Percentiles rank a stretch among this genome's conserved stretches.
Conservation (phyloP, 2,329 filamentous ascomycete species). For the Calonectria pseudoreteaudii region DNA sequence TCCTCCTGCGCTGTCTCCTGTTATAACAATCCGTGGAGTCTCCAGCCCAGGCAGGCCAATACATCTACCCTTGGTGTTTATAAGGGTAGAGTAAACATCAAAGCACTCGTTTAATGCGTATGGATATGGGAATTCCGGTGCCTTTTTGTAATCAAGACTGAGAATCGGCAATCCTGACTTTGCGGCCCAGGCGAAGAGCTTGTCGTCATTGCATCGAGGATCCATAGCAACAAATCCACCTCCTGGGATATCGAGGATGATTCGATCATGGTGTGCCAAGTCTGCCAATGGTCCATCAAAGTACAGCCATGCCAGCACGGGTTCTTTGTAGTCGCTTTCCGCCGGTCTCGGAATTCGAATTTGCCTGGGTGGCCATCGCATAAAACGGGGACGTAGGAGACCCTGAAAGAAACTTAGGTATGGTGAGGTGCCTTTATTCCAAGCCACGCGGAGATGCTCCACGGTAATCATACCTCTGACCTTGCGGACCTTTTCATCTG, state of each 20-base stretch:
- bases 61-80: slow-evolving; percentile 55
- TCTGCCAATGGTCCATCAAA: slow-evolving; percentile 89
- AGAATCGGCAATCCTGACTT: slow-evolving; percentile 89
- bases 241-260: slow-evolving; percentile 91
- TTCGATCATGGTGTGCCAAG: slow-evolving; percentile 78
- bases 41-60: slow-evolving; percentile 56
- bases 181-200: slow-evolving; percentile 90
- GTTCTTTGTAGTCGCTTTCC: slow-evolving; percentile 84
- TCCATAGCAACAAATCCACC: slow-evolving; percentile 98
- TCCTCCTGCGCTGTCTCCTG: slow-evolving; percentile 62
- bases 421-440: slow-evolving; percentile 94
- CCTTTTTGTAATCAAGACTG: slow-evolving; percentile 83
- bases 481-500: slow-evolving; percentile 95
- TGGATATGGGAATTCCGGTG: slow-evolving; percentile 63
- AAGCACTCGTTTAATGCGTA: slow-evolving; percentile 62
- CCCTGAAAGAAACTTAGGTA: slow-evolving; percentile 81
- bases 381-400: slow-evolving; percentile 82
- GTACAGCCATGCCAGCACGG: slow-evolving; percentile 90
- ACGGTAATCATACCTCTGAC: slow-evolving; percentile 88
- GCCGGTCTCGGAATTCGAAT: slow-evolving; percentile 86
- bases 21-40: slow-evolving; percentile 56
- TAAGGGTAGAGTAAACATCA: slow-evolving; percentile 56
- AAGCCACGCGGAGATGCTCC: slow-evolving; percentile 90
- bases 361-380: slow-evolving; percentile 82
- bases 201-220: slow-evolving; percentile 94